Evolutionary conservation across 2,329 filamentous ascomycete species (phyloP), one percentile per base, ranked within the genome.

Genomic region (Pseudocercospora musae): DNA sequence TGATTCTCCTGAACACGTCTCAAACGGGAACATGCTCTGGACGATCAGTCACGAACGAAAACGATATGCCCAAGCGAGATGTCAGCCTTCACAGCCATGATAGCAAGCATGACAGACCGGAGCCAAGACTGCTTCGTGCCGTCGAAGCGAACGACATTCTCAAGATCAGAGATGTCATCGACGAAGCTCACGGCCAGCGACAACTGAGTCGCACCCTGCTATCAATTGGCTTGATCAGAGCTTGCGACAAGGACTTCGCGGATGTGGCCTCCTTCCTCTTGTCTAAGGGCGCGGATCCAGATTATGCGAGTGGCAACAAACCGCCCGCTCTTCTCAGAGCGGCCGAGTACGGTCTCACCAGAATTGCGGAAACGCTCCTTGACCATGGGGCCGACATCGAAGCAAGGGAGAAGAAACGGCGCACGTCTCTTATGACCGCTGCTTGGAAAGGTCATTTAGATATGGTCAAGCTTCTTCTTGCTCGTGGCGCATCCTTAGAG

Each of bases 391-490:
- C 64, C 13, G 60, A 69, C 55, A 23, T 66, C 29, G 68, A 71
- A 53, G 64, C 66, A 15, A 40, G 56, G 25, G 82, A 85, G 69
- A 78, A 80, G 54, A 81, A 79, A 60, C 77, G 77, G 4, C 71
- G 78, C 15, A 79, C 77, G 44, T 76, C 75, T 46, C 63, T 80
- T 44, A 79, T 79, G 77, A 78, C 75, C 1, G 78, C 78, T 4
- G 78, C 78, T 7, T 79, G 75, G 76, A 67, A 66, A 59, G 78
- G 78, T 27, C 77, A 79, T 62, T 71, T 71, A 54, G 71, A 77
- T 53, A 68, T 79, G 1, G 66, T 80, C 21, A 69, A 78, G 37
- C 31, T 78, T 23, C 62, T 80, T n/a, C 72, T 80, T 27, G 59
- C 67, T 21, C 58, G 62, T 15, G 70, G 70, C 0, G 70, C 69